Percentiles rank a stretch among this genome's conserved stretches.
phyloP scores from a whole-genome alignment of 441 rosid genomes.

The Erodium texanum region DNA sequence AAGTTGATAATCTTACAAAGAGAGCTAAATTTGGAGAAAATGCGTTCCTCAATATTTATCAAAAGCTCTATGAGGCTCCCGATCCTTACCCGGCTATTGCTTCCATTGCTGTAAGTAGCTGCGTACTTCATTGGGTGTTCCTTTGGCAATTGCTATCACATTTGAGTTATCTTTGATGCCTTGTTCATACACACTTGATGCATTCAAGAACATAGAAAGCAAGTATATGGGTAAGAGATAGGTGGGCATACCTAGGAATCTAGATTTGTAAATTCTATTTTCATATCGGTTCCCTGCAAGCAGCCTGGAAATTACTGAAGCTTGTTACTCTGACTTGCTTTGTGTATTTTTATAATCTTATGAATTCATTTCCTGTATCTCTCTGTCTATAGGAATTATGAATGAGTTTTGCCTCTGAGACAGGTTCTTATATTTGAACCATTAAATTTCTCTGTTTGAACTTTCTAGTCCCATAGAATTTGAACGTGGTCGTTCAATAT shows the following conservation, averaged over 20 bases:
- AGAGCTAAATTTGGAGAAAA: conserved; percentile 99
- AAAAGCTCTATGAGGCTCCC: conserved; percentile 97
- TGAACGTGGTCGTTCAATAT: neutral
- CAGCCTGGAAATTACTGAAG: neutral
- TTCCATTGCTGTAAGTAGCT: conserved; percentile 68
- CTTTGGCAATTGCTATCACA: neutral
- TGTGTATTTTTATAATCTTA: neutral
- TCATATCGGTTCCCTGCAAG: neutral
- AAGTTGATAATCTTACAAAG: conserved; percentile 98
- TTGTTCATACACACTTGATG: neutral
- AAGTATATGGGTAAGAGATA: neutral
- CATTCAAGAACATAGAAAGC: neutral
- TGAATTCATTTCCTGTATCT: neutral
- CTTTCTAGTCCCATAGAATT: neutral
- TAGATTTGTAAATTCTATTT: neutral
- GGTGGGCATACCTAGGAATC: neutral
- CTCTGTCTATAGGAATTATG: neutral
- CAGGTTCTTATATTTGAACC: too few relatives aligned
- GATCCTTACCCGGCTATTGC: conserved; percentile 96
- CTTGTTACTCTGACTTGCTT: neutral
- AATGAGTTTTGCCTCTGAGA: neutral
- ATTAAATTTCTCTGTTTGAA: neutral
- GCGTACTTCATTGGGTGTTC: conserved; percentile 11
- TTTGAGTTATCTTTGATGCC: neutral
- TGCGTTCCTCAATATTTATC: conserved; percentile 94